A percentile compares a stretch with the other conserved stretches of the same genome.
These are phyloP conservation scores for Closterium sp. DNA, from an alignment of 139 green algal species.

Conservation along the genomic window DNA sequence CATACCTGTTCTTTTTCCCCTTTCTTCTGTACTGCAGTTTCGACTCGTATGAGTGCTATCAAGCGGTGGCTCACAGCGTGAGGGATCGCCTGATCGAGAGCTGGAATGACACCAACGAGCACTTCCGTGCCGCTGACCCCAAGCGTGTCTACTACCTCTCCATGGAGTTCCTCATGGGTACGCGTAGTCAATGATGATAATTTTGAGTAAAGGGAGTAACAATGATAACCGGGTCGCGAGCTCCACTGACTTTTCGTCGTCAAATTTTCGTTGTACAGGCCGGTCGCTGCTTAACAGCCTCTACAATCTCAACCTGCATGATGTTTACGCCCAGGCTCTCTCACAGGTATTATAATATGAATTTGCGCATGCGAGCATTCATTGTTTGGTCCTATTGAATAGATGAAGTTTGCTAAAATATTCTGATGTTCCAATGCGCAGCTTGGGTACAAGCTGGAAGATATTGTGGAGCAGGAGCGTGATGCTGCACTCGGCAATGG, in stretches of 20 bases:
- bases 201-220: no score
- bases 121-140: slow-evolving; percentile 83
- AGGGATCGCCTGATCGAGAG: slow-evolving; percentile 93
- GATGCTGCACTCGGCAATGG: slow-evolving; percentile 93
- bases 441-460: slow-evolving; percentile 68
- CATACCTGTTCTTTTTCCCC: background rate
- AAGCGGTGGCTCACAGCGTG: slow-evolving; percentile 80
- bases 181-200: background rate
- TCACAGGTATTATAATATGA: slow-evolving; percentile 12
- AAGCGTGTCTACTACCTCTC: slow-evolving; percentile 98
- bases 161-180: slow-evolving; percentile 93
- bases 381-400: background rate
- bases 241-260: background rate
- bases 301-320: slow-evolving; percentile 84
- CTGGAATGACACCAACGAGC: slow-evolving; percentile 96
- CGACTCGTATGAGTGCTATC: slow-evolving; percentile 6
- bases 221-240: background rate
- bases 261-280: slow-evolving; percentile 38
- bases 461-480: slow-evolving; percentile 60
- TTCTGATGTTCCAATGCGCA: slow-evolving; percentile 13
- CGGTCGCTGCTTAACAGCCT: slow-evolving; percentile 91
- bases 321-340: slow-evolving; percentile 77
- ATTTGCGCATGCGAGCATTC: background rate
- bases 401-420: background rate
- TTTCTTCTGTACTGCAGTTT: background rate